Percentiles rank a stretch among this genome's conserved stretches.
These are phyloP conservation scores for Solanum arcanum DNA, from an alignment of 257 asterid species.

Conservation along the genomic window DNA sequence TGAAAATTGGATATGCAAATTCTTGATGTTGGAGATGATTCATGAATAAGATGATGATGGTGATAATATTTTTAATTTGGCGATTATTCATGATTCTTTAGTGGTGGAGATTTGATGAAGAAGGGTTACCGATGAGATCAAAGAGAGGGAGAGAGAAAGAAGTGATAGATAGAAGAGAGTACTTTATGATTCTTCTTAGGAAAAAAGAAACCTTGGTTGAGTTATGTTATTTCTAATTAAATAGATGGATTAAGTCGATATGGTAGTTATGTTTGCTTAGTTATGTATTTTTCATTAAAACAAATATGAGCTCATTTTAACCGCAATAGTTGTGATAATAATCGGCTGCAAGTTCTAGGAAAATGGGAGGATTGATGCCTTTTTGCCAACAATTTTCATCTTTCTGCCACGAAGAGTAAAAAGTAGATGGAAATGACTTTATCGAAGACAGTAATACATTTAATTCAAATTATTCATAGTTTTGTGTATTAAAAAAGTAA, in stretches of 20 bases:
- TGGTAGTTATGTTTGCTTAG: neutral
- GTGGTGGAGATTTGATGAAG: neutral
- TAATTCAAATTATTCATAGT: neutral
- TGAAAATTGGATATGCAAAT: neutral
- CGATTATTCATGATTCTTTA: neutral
- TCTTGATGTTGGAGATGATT: neutral
- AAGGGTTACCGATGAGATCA: neutral
- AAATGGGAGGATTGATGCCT: neutral
- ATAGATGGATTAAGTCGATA: neutral
- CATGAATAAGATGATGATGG: neutral
- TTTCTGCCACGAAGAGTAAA: neutral
- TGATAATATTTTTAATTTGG: neutral
- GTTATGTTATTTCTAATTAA: neutral
- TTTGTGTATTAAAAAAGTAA: neutral
- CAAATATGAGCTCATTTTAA: neutral
- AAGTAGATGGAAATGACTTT: neutral
- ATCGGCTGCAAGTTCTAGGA: neutral
- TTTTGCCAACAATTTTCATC: neutral
- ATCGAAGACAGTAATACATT: neutral
- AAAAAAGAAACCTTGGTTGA: neutral
- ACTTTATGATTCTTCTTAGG: neutral
- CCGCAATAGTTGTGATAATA: neutral
- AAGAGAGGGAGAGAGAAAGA: neutral
- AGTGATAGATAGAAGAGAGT: neutral
- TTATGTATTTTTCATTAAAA: neutral